Evolutionary conservation across 306 rosid genomes (phyloP).

Genomic region (Luffa acutangula): DNA sequence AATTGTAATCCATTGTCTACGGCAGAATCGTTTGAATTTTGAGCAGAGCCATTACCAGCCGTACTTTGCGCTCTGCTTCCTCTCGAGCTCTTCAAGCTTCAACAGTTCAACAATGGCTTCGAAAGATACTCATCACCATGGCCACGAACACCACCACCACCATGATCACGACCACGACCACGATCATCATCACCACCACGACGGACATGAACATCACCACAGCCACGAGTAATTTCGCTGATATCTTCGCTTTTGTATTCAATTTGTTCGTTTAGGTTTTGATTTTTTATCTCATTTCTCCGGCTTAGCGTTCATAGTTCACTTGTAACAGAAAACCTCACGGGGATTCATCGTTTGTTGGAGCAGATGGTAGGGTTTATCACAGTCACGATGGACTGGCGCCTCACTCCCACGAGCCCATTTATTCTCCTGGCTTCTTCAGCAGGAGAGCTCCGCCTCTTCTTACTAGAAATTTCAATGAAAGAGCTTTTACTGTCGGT

Average conservation of each 20-base stretch:
- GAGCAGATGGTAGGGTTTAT: conserved; percentile 68
- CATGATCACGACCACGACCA: conserved; percentile 19
- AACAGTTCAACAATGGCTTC: conserved; percentile 35
- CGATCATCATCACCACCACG: conserved; percentile 14
- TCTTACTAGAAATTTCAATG: conserved; percentile 47
- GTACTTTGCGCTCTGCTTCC: not conserved
- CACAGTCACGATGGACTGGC: conserved; percentile 97
- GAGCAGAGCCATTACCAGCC: not conserved
- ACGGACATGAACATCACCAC: conserved; percentile 17
- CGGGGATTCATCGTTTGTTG: conserved; percentile 52
- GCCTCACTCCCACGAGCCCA: conserved; percentile 94
- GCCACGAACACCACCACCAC: conserved; percentile 1
- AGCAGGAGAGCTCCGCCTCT: conserved; percentile 81
- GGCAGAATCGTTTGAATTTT: not conserved
- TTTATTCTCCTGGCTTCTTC: conserved; percentile 90
- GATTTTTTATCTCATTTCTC: not conserved
- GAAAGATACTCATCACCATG: conserved; percentile 13
- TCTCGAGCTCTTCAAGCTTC: not conserved
- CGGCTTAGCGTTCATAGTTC: not conserved
- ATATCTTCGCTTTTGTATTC: not conserved
- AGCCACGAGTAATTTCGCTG: not conserved
- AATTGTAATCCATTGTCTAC: not conserved
- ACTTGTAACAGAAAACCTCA: conserved; percentile 1
- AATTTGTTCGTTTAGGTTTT: not conserved
- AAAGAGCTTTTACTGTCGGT: conserved; percentile 87